These are phyloP conservation scores for Quercus phellos DNA, from an alignment of 331 rosid genomes.

Conservation along the genomic window DNA sequence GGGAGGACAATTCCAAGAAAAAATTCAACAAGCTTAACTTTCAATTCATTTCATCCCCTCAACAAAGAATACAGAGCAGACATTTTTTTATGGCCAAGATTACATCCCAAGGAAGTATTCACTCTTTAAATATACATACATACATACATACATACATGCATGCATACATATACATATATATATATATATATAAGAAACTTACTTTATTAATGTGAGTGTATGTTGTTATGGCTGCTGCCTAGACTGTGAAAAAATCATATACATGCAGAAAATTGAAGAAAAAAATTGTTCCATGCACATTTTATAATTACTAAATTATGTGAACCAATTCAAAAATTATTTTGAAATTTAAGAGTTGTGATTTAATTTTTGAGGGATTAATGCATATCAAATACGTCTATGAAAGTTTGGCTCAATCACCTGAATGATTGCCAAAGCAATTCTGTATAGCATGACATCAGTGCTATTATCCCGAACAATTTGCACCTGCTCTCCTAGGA, in stretches of 20 bases:
- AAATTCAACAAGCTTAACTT: too few species aligned
- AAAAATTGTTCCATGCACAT: background rate
- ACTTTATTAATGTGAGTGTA: background rate
- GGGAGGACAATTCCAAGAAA: background rate
- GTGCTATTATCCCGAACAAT: constrained; percentile 95
- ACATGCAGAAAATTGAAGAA: background rate
- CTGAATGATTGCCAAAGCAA: constrained; percentile 93
- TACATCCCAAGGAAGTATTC: background rate
- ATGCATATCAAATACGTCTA: constrained; percentile 4
- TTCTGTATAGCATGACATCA: constrained; percentile 90
- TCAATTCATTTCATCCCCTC: background rate
- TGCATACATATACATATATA: background rate
- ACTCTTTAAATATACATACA: too few species aligned
- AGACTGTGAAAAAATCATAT: background rate
- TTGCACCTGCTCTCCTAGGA: constrained; percentile 96
- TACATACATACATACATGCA: background rate
- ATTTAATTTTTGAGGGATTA: constrained; percentile 1
- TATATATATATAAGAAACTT: background rate
- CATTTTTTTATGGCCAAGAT: background rate
- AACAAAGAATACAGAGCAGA: background rate
- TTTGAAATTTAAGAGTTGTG: background rate
- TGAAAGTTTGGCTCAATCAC: constrained; percentile 29
- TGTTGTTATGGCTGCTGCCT: background rate
- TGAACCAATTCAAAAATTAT: background rate
- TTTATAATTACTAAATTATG: background rate